phyloP scores from a whole-genome alignment of 2,329 filamentous ascomycete genomes.

The Calonectria naviculata region DNA sequence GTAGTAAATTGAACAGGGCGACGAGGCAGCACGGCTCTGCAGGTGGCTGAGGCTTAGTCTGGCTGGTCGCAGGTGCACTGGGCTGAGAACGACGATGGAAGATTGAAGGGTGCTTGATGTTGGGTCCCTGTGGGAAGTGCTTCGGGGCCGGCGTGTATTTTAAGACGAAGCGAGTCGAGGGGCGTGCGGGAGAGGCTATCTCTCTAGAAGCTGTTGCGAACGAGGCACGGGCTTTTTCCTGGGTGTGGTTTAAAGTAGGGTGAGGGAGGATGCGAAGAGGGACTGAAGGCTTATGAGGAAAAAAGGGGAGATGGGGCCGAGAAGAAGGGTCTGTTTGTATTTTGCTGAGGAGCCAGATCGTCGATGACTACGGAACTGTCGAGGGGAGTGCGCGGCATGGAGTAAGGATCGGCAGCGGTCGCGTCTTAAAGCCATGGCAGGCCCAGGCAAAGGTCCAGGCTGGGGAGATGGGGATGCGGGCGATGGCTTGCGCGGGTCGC shows the following conservation, averaged over 20 bases:
- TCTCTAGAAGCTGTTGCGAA: slow-evolving; percentile 4
- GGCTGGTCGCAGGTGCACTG: slow-evolving; percentile 31
- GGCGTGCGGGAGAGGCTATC: not conserved
- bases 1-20: slow-evolving; percentile 33
- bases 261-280: not conserved
- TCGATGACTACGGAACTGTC: slow-evolving; percentile 15
- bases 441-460: slow-evolving; percentile 14
- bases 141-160: slow-evolving; percentile 5
- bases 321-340: slow-evolving; percentile 6
- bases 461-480: slow-evolving; percentile 8
- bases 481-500: slow-evolving; percentile 14
- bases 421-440: slow-evolving; percentile 20
- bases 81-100: slow-evolving; percentile 26
- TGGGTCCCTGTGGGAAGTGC: slow-evolving; percentile 3
- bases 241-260: not conserved
- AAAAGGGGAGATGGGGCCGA: slow-evolving; percentile 9
- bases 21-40: slow-evolving; percentile 32
- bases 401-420: slow-evolving; percentile 20
- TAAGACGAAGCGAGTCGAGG: slow-evolving; percentile 4
- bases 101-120: slow-evolving; percentile 29
- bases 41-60: slow-evolving; percentile 43
- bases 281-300: not conserved
- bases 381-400: slow-evolving; percentile 13
- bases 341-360: slow-evolving; percentile 7
- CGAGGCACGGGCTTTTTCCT: not conserved